A percentile compares a stretch with the other conserved stretches of the same genome.
Conservation (phyloP, 352 stramenopile genomes). For the Salisapilia sapeloensis region DNA sequence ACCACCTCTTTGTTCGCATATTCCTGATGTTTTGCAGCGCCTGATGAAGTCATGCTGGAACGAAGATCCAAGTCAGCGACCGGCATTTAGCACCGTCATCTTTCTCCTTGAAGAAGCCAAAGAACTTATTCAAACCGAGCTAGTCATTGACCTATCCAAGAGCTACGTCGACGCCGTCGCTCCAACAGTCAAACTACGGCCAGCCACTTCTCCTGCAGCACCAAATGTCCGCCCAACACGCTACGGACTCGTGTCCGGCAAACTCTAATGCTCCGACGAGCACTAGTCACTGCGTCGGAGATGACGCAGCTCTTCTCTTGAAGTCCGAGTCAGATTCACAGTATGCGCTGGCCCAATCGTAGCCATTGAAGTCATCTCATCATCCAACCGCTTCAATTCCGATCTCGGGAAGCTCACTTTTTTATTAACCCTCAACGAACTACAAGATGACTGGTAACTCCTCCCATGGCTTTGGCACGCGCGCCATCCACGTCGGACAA, state of each 20-base stretch:
- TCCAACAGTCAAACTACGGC: no score
- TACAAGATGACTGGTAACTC: no score
- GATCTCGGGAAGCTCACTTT: no score
- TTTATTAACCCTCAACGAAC: no score
- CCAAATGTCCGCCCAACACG: conserved; percentile 16
- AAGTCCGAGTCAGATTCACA: no score
- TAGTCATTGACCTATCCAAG: conserved; percentile 36
- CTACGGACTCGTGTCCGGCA: conserved; percentile 36
- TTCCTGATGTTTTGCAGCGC: conserved; percentile 39
- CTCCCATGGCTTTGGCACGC: conserved; percentile 69
- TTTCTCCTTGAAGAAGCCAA: conserved; percentile 44
- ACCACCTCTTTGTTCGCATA: conserved; percentile 35
- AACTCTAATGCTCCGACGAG: no score
- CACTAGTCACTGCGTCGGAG: no score
- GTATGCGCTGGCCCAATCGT: no score
- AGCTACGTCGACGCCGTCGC: conserved; percentile 22
- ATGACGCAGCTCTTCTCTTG: no score
- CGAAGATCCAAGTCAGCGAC: conserved; percentile 24
- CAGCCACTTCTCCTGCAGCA: conserved; percentile 10
- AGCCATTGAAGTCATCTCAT: no score
- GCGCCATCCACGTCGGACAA: conserved; percentile 72
- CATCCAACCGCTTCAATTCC: no score
- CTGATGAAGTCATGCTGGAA: conserved; percentile 60
- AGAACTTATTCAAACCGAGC: conserved; percentile 20
- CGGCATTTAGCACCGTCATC: conserved; percentile 37